Conservation (phyloP, 1,284 basidiomycete species). For the Neotropicomus parvogracilis region DNA sequence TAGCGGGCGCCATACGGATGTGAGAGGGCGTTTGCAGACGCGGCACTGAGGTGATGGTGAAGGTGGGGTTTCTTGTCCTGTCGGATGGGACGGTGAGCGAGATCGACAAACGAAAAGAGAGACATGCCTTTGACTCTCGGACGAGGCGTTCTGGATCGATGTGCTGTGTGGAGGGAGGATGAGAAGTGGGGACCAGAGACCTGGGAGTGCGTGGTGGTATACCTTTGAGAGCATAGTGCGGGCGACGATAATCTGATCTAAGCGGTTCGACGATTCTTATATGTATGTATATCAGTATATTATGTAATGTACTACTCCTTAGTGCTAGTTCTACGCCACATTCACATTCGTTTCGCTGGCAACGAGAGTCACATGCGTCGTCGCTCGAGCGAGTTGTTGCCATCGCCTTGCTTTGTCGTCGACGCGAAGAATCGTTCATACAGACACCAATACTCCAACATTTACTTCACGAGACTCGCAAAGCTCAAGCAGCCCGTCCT, state of each 20-base stretch:
- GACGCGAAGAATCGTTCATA: constrained; percentile 58
- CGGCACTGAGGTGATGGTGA: constrained; percentile 40
- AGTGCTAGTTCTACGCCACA: too few species aligned
- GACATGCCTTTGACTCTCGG: constrained; percentile 47
- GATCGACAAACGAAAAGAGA: background rate
- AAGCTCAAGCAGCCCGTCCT: constrained; percentile 63
- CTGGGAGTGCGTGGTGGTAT: too few species aligned
- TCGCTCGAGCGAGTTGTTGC: constrained; percentile 33
- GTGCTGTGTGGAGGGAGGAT: constrained; percentile 40
- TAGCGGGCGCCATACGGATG: constrained; percentile 66
- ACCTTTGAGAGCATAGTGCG: constrained; percentile 59
- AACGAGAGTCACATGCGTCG: too few species aligned
- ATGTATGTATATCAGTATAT: too few species aligned
- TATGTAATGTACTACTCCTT: too few species aligned
- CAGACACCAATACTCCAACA: constrained; percentile 89
- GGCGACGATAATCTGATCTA: too few species aligned
- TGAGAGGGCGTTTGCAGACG: constrained; percentile 30
- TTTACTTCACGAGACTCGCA: constrained; percentile 81
- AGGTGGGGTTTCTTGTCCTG: constrained; percentile 47
- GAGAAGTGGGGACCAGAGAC: background rate
- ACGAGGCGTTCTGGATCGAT: constrained; percentile 62
- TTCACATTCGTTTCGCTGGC: too few species aligned
- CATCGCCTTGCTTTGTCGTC: constrained; percentile 54
- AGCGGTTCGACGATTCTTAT: too few species aligned
- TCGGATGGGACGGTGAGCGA: background rate